phyloP scores from a whole-genome alignment of 2,329 filamentous ascomycete species.

The Aspergillus arachidicola region DNA sequence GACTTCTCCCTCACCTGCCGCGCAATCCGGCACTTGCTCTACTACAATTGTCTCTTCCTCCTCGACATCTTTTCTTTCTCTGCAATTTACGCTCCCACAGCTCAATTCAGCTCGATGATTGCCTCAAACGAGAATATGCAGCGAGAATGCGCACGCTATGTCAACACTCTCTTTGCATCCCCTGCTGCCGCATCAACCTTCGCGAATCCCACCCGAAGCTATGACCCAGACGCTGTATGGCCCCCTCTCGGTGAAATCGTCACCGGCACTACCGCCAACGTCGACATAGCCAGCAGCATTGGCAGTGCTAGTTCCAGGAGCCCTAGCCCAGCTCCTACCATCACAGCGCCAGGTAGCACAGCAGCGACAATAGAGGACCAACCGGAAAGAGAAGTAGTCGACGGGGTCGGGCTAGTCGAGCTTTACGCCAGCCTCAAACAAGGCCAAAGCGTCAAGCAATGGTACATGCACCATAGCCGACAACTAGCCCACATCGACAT shows the following conservation, averaged over 20 bases:
- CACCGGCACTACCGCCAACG: constrained; percentile 15
- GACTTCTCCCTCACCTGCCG: constrained; percentile 84
- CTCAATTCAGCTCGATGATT: constrained; percentile 74
- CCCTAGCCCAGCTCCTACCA: constrained; percentile 17
- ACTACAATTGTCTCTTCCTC: constrained; percentile 87
- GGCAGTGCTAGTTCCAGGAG: constrained; percentile 13
- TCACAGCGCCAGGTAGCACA: constrained; percentile 9
- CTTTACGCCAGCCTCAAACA: constrained; percentile 85
- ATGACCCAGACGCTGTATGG: constrained; percentile 46
- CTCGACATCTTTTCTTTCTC: constrained; percentile 95
- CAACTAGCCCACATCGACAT: constrained; percentile 79
- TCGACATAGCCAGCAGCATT: constrained; percentile 18
- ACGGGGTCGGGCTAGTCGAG: constrained; percentile 64
- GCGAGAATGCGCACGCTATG: constrained; percentile 85
- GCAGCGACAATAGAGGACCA: constrained; percentile 11
- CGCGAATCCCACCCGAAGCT: constrained; percentile 23
- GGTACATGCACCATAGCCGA: constrained; percentile 75
- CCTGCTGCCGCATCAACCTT: constrained; percentile 20
- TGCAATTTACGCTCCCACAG: constrained; percentile 83
- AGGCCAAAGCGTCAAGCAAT: constrained; percentile 82
- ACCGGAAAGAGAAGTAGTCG: constrained; percentile 32
- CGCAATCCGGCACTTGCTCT: constrained; percentile 84
- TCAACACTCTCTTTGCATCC: constrained; percentile 58
- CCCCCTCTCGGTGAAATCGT: constrained; percentile 39
- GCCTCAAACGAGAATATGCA: constrained; percentile 75